Evolutionary conservation across 1,284 basidiomycete genomes (phyloP), one percentile per base, ranked within the genome.

Genomic region (Cutaneotrichosporon sp.): DNA sequence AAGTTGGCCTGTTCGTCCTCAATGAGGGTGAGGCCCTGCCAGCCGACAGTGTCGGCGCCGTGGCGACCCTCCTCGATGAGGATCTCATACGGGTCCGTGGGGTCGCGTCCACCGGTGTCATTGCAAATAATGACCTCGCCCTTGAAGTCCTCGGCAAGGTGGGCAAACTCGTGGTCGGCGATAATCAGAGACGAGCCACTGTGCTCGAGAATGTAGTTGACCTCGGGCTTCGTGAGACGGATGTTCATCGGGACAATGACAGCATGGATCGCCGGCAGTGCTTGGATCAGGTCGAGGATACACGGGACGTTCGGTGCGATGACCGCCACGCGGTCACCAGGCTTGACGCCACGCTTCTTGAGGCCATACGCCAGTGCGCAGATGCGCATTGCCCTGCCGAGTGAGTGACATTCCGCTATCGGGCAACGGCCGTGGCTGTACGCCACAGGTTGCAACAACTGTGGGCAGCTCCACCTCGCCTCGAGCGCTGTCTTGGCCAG

Each of bases 321-420:
- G 9, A 90, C 85, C 2, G 80, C 88, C 19, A 91, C 83, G 22
- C 88, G 77, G 62, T 90, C 87, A 0, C 88, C 89, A 64, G 82
- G 85, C 67, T 79, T 75, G 8, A 92, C 82, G 16, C 87, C 88
- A 64, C 89, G 73, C 3, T 68, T 72, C 9, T 87, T 61, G 35
- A 92, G 76, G 0, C 89, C 89, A 47, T 84, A 76, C 2, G 87
- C 83, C 6, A 89, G 78, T n/a, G 56, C 56, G 46, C 56, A 58
- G 20, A 58, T 32, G 31, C 52, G 52, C 52, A 58, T 58, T 5
- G 56, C 56, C 56, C 56, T 58, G 48, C 5, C n/a, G n/a, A n/a
- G n/a, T n/a, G n/a, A n/a, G n/a, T n/a, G n/a, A n/a, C n/a, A n/a
- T n/a, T n/a, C n/a, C n/a, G n/a, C n/a, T n/a, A n/a, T n/a, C n/a